phyloP scores from a whole-genome alignment of 2,329 filamentous ascomycete genomes.

The Paecilomyces formosus region DNA sequence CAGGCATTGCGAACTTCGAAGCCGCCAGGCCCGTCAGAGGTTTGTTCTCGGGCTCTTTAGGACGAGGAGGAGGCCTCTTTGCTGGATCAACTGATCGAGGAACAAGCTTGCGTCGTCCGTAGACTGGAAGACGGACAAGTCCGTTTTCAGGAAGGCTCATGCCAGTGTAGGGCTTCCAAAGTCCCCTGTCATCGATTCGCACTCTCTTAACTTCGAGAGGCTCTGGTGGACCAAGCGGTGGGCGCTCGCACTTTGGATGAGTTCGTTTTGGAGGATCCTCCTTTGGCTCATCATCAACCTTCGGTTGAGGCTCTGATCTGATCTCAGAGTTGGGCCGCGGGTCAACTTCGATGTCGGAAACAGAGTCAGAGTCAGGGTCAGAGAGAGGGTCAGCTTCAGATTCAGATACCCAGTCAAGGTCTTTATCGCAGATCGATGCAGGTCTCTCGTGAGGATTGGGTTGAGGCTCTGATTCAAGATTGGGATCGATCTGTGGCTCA shows the following conservation, averaged over 20 bases:
- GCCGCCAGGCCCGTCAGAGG: neutral
- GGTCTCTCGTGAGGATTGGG: too few relatives aligned
- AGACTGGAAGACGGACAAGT: neutral
- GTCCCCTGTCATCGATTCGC: neutral
- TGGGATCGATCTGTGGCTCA: too few relatives aligned
- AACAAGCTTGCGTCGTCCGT: neutral
- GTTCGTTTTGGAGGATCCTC: neutral
- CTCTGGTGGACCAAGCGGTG: neutral
- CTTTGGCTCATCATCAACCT: neutral
- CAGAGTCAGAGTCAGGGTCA: too few relatives aligned
- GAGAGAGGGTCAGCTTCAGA: too few relatives aligned
- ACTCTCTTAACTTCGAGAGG: neutral
- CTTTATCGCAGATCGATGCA: too few relatives aligned
- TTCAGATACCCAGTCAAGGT: too few relatives aligned
- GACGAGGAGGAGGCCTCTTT: neutral
- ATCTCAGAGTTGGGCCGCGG: too few relatives aligned
- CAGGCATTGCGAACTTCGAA: neutral
- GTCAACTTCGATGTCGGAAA: too few relatives aligned
- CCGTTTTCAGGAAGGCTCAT: neutral
- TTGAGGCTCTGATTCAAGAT: too few relatives aligned
- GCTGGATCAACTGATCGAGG: neutral
- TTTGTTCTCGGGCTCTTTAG: neutral
- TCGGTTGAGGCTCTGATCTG: neutral
- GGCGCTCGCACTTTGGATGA: neutral
- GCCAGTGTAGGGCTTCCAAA: neutral